Conservation (phyloP, 169 alveolate species). For the Plasmodium ovale region DNA sequence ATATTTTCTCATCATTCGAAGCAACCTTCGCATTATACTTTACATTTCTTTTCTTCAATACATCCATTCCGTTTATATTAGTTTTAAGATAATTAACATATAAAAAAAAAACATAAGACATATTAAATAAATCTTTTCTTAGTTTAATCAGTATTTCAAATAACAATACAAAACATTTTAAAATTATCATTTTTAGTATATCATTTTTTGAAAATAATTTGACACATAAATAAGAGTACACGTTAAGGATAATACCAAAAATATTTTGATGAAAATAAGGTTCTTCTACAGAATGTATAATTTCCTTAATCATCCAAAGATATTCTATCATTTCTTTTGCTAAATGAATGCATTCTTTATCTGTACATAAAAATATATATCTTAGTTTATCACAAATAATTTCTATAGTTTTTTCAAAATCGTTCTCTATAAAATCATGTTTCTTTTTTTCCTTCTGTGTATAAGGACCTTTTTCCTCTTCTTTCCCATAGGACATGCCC, state of each 20-base stretch:
- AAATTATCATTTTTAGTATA: slow-evolving; percentile 11
- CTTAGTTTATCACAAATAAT: slow-evolving; percentile 5
- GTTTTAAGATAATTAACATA: slow-evolving; percentile 44
- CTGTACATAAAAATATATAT: slow-evolving; percentile 21
- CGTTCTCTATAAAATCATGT: background rate
- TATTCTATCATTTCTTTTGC: slow-evolving; percentile 8
- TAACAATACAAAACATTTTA: slow-evolving; percentile 60
- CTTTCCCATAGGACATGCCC: no score
- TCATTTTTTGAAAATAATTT: slow-evolving; percentile 44
- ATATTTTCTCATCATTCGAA: slow-evolving; percentile 36
- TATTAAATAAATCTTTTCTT: slow-evolving; percentile 23
- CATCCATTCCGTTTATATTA: slow-evolving; percentile 38
- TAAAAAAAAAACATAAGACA: slow-evolving; percentile 42
- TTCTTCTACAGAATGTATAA: background rate
- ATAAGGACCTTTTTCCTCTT: no score
- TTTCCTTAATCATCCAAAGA: slow-evolving; percentile 8
- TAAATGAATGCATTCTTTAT: slow-evolving; percentile 44
- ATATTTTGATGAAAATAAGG: slow-evolving; percentile 5
- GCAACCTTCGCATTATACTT: slow-evolving; percentile 1
- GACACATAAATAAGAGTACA: slow-evolving; percentile 50
- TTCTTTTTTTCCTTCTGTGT: background rate
- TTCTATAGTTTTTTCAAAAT: slow-evolving; percentile 10
- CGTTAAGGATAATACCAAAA: slow-evolving; percentile 43
- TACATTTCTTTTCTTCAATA: slow-evolving; percentile 21
- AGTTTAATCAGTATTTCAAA: slow-evolving; percentile 38